These are phyloP conservation scores for Naganishia friedmannii DNA, from an alignment of 768 basidiomycete genomes.

Conservation along the genomic window DNA sequence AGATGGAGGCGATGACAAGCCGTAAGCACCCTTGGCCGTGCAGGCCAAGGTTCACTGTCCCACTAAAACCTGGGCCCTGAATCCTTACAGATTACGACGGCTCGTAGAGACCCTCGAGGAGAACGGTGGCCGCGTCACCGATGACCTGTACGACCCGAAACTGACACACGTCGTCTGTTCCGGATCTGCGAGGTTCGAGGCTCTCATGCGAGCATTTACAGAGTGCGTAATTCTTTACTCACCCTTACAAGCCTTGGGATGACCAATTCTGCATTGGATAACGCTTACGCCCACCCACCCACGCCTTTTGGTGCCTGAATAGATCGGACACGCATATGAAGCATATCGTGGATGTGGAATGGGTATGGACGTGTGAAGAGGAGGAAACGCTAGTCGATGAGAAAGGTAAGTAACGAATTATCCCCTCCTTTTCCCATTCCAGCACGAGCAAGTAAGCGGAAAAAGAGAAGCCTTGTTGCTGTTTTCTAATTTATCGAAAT, in stretches of 20 bases:
- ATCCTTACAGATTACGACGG: constrained; percentile 56
- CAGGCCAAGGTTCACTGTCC: background rate
- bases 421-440: background rate
- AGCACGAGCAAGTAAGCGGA: background rate
- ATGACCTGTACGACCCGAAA: constrained; percentile 68
- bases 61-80: background rate
- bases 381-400: constrained; percentile 80
- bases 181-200: constrained; percentile 66
- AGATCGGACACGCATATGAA: constrained; percentile 82
- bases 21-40: background rate
- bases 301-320: background rate
- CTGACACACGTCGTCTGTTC: constrained; percentile 83
- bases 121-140: constrained; percentile 69
- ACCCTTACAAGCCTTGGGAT: background rate
- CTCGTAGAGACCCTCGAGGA: constrained; percentile 55
- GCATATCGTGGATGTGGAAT: constrained; percentile 73
- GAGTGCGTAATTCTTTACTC: constrained; percentile 71
- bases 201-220: constrained; percentile 62
- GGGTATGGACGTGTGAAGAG: constrained; percentile 73
- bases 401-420: constrained; percentile 59
- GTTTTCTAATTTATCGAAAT: background rate
- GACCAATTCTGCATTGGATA: background rate
- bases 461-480: background rate
- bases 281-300: constrained; percentile 38
- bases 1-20: constrained; percentile 7